Evolutionary conservation across 805 yeast species (phyloP), one percentile per base, ranked within the genome.

Genomic region (Candida railenensis): DNA sequence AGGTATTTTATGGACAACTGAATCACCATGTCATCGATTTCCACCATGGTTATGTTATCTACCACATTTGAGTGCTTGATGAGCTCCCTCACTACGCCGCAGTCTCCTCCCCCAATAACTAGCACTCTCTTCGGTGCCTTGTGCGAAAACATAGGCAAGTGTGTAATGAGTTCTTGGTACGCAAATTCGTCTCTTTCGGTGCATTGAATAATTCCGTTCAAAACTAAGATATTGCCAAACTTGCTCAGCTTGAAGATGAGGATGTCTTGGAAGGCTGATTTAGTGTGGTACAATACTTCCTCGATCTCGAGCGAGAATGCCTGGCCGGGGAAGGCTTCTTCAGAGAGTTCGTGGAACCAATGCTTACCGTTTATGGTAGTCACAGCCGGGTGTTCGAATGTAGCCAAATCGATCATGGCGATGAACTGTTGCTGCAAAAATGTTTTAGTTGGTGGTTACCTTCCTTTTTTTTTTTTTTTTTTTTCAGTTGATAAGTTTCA

Each of bases 61-160:
- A 84, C 77, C 39, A 76, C 71, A 4, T 76, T 72, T 34, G 71
- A 71, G 59, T 87, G 92, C 67, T 90, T 91, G 40, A 89, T 81
- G 15, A 88, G 83, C 64, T 90, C 97, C 57, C 97, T 78, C 33
- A 91, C 69, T 18, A 90, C 96, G 50, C 97, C 97, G 53, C 97
- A 96, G 64, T 90, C 97, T 37, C 97, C 97, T 21, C 97, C 97
- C 22, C 97, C 97, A 56, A 90, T 87, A 25, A 90, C 94, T 43
- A 90, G 76, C 8, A 89, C 95, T 45, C 76, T 78, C 55, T 78
- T 79, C 1, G 97, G 97, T 37, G 73, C 58, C 3, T 81, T 80
- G 67, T 90, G 97, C 9, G 88, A 69, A 78, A 83, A 82, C 47
- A 91, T 59, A 3, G 97, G 91, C 22, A 89, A 66, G 64, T 91